Percentiles rank a stretch among this genome's conserved stretches.
Conservation (phyloP, 2,329 filamentous ascomycete species). For the Periconia macrospinosa region DNA sequence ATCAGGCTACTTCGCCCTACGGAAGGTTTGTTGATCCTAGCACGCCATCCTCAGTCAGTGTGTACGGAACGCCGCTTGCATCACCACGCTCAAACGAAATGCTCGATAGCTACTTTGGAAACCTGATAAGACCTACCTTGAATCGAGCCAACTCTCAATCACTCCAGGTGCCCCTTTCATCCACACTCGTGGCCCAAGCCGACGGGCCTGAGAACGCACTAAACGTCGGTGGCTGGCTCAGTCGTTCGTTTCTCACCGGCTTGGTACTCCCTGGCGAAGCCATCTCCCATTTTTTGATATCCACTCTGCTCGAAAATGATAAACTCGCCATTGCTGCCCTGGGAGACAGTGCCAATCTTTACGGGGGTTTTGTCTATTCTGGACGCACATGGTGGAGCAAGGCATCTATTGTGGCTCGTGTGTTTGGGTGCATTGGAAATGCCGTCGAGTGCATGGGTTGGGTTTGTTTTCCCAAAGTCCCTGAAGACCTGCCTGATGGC, state of each 20-base stretch:
- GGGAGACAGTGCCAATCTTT: slow-evolving; percentile 55
- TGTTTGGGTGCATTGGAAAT: slow-evolving; percentile 51
- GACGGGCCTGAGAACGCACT: slow-evolving; percentile 17
- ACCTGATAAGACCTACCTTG: slow-evolving; percentile 25
- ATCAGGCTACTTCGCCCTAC: slow-evolving; percentile 19
- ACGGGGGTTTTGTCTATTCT: slow-evolving; percentile 57
- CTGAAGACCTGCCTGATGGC: slow-evolving; percentile 45
- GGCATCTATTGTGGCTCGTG: slow-evolving; percentile 56
- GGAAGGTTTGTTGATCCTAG: slow-evolving; percentile 26
- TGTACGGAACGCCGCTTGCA: slow-evolving; percentile 43
- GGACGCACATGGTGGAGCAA: slow-evolving; percentile 61
- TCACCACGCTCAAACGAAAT: slow-evolving; percentile 36
- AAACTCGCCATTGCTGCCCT: slow-evolving; percentile 50
- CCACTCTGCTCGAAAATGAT: slow-evolving; percentile 59
- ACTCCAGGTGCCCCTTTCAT: slow-evolving; percentile 34
- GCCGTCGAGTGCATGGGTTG: slow-evolving; percentile 59
- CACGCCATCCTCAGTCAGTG: slow-evolving; percentile 35
- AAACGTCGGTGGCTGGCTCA: slow-evolving; percentile 57
- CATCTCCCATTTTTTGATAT: slow-evolving; percentile 58
- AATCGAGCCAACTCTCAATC: slow-evolving; percentile 31
- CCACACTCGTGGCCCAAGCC: slow-evolving; percentile 15
- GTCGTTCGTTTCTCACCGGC: slow-evolving; percentile 58
- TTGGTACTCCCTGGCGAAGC: slow-evolving; percentile 58
- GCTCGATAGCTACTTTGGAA: slow-evolving; percentile 40
- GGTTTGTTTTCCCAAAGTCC: slow-evolving; percentile 49